These are phyloP conservation scores for Clarireedia paspali DNA, from an alignment of 2,329 filamentous ascomycete genomes.

Conservation along the genomic window DNA sequence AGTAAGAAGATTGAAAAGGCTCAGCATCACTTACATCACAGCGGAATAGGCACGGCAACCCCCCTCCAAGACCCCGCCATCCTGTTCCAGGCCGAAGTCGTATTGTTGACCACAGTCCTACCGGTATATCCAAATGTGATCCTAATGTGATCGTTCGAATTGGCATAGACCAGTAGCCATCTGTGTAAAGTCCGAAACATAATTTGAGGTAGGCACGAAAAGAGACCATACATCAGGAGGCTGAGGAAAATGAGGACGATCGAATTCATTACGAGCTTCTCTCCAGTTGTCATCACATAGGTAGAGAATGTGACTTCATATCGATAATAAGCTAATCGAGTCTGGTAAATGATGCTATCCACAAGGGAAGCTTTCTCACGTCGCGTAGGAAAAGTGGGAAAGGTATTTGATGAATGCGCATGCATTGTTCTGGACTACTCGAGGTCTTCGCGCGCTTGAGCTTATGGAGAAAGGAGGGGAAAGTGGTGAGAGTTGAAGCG, in stretches of 20 bases:
- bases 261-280: constrained; percentile 35
- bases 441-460: neutral
- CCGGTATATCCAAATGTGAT: neutral
- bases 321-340: constrained; percentile 28
- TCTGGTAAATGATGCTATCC: neutral
- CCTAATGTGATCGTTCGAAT: neutral
- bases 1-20: neutral
- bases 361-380: neutral
- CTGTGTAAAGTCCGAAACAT: neutral
- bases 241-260: constrained; percentile 27
- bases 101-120: neutral
- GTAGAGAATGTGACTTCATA: constrained; percentile 39
- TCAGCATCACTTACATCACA: neutral
- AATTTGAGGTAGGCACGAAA: constrained; percentile 7
- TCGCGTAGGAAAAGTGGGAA: neutral
- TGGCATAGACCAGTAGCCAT: constrained; percentile 8
- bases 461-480: neutral
- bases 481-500: neutral
- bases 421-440: neutral
- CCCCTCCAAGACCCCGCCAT: neutral
- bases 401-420: neutral
- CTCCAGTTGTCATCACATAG: constrained; percentile 36
- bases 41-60: neutral
- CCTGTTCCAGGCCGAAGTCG: neutral
- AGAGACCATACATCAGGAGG: constrained; percentile 6